Base-by-base conservation (phyloP, 805 yeast genomes). In the Schwanniomyces yamadae region DNA sequence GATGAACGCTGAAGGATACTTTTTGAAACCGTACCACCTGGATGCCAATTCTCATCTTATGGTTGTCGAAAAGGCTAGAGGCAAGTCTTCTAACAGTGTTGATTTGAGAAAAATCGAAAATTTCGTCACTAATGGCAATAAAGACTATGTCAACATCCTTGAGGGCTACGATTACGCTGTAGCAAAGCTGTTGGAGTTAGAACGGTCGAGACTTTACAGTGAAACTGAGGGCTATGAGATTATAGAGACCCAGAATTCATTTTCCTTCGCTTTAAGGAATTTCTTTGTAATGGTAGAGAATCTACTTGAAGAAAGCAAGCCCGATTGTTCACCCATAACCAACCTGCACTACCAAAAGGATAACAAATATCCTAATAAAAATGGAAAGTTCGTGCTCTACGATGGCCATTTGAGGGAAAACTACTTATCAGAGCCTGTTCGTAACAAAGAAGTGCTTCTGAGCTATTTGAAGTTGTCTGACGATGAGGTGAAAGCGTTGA, bases 361-460 rank as follows among this genome's bases (percentile, higher is more conserved):
- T 5, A 42, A 55, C 31, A 31, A 38, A 22, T 48, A 24, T 33
- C 48, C 45, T 7, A 41, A 55, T 33, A 36, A 42, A 16, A 42
- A 54, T 9, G 69, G 69, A 6, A 45, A 55, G 17, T 33, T 57
- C 3, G 56, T 60, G 4, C 27, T 52, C 6, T 61, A 62, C 39
- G 66, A 65, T 15, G 68, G 69, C 14, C 67, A 61, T 41, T 45
- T 50, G 28, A 39, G 68, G 19, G 69, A 63, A 44, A 46, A 49
- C 25, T 61, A 60, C 36, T 32, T 42, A 11, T 50, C 49, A 8
- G 67, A 62, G 40, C 54, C 54, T 3, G 44, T 61, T 14, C 42
- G 67, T 25, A 57, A 54, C 15, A 47, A 53, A 36, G 57, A 55
- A 17, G 41, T 48, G 37, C 42, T 63, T 16, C 31, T 37, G 13